Percentiles rank a stretch among this genome's conserved stretches.
Conservation (phyloP, 2,329 filamentous ascomycete species). For the Ophiostoma tasmaniense region DNA sequence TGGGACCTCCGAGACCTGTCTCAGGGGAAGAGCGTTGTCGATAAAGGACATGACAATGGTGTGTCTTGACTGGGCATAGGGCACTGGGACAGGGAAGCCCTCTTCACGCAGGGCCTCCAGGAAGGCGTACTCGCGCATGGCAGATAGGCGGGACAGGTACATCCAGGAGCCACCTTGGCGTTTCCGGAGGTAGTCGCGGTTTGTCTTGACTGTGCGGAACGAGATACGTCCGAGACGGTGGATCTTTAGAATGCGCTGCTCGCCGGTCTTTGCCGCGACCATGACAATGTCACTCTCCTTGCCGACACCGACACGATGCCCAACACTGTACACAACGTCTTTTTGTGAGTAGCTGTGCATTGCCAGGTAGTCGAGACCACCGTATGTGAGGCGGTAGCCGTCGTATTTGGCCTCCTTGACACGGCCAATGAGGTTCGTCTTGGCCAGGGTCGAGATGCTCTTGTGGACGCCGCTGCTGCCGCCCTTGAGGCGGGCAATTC, state of each 20-base stretch:
- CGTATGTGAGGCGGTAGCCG: constrained; percentile 92
- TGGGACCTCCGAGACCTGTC: constrained; percentile 77
- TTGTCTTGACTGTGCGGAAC: constrained; percentile 91
- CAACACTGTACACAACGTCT: constrained; percentile 80
- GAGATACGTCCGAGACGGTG: constrained; percentile 92
- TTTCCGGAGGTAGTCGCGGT: constrained; percentile 87
- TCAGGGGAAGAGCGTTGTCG: constrained; percentile 84
- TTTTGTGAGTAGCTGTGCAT: constrained; percentile 79
- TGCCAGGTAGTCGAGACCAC: constrained; percentile 94
- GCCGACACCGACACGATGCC: constrained; percentile 88
- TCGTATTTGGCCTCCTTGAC: constrained; percentile 97
- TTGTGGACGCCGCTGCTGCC: constrained; percentile 71
- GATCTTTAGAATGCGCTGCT: constrained; percentile 84
- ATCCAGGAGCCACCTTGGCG: constrained; percentile 76
- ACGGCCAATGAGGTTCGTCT: constrained; percentile 81
- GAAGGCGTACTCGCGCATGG: constrained; percentile 89
- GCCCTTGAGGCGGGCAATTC: constrained; percentile 71
- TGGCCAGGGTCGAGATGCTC: constrained; percentile 84
- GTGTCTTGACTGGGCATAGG: constrained; percentile 82
- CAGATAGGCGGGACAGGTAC: constrained; percentile 90
- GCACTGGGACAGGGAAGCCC: constrained; percentile 82
- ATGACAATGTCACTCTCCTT: constrained; percentile 98
- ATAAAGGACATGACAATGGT: constrained; percentile 94
- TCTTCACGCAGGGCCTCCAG: constrained; percentile 79
- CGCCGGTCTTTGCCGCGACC: constrained; percentile 70